A percentile compares a stretch with the other conserved stretches of the same genome.
phyloP scores from a whole-genome alignment of 345 rosid species.

The Jatropha curcas region DNA sequence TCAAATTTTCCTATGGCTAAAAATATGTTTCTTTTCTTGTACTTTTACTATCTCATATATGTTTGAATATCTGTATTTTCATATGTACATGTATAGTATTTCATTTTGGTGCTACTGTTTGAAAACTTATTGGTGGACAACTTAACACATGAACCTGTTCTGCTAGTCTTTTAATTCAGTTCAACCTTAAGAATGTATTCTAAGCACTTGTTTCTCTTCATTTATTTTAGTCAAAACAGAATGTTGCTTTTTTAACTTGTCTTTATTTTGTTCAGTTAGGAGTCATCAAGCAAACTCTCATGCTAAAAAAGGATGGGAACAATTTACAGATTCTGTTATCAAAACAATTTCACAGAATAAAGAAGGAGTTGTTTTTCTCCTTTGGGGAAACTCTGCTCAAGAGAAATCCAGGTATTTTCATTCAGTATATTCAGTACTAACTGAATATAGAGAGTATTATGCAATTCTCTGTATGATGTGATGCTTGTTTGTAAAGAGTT shows the following conservation, averaged over 20 bases:
- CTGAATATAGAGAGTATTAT: no score
- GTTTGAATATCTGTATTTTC: neutral
- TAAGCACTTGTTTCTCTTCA: neutral
- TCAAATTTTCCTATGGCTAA: neutral
- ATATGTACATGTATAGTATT: no score
- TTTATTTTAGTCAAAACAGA: neutral
- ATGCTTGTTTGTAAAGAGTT: no score
- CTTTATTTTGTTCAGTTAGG: slow-evolving; percentile 54
- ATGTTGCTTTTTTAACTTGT: neutral
- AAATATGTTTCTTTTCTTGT: no score
- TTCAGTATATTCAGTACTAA: neutral
- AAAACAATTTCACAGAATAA: slow-evolving; percentile 69
- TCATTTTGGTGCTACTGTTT: neutral
- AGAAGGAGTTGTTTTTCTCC: slow-evolving; percentile 92
- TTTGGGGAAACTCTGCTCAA: slow-evolving; percentile 95
- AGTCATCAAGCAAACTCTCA: slow-evolving; percentile 90
- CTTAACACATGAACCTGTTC: neutral
- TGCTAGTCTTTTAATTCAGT: neutral
- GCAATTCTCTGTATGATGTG: no score
- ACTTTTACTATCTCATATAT: neutral
- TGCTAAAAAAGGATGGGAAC: slow-evolving; percentile 99
- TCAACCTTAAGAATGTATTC: neutral
- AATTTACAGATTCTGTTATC: slow-evolving; percentile 87
- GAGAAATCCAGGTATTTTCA: slow-evolving; percentile 67
- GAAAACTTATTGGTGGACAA: neutral